phyloP scores from a whole-genome alignment of 2,329 filamentous ascomycete genomes.

The Xylaria sp. region DNA sequence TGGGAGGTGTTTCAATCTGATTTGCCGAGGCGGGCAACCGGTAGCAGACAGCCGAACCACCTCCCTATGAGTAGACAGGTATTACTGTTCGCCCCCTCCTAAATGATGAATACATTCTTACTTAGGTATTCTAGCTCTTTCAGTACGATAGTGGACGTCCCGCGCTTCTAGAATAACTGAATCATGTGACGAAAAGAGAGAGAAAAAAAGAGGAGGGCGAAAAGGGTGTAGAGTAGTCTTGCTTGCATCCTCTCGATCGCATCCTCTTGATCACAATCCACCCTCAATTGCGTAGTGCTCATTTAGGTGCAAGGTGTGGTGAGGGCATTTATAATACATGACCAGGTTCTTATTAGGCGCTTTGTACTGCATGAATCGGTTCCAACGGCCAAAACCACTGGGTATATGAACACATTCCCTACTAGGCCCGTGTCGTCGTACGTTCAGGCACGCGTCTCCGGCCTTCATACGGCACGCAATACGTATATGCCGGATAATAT shows the following conservation, averaged over 20 bases:
- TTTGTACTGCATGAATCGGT: constrained; percentile 13
- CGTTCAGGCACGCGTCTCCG: not conserved
- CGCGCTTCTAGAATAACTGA: not conserved
- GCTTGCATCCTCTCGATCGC: not conserved
- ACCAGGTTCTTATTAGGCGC: constrained; percentile 25
- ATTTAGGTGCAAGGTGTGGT: not conserved
- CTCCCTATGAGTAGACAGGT: not conserved
- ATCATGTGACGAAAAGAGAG: too few species aligned
- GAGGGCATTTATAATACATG: constrained; percentile 16
- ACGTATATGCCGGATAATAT: constrained; percentile 29
- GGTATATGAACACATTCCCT: constrained; percentile 2
- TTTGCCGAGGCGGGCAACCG: not conserved
- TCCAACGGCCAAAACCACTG: not conserved
- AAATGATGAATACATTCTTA: not conserved
- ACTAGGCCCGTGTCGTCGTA: not conserved
- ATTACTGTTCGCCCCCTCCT: too few species aligned
- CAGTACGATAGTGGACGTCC: too few species aligned
- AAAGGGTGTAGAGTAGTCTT: not conserved
- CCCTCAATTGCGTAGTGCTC: not conserved
- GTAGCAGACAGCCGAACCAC: not conserved
- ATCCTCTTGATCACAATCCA: not conserved
- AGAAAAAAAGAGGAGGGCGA: too few species aligned
- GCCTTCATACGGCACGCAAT: constrained; percentile 11
- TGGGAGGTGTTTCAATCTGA: not conserved
- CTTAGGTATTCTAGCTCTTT: not conserved